Evolutionary conservation across 495 filamentous ascomycete species (phyloP), one percentile per base, ranked within the genome.

Genomic region (Daldinia decipiens): DNA sequence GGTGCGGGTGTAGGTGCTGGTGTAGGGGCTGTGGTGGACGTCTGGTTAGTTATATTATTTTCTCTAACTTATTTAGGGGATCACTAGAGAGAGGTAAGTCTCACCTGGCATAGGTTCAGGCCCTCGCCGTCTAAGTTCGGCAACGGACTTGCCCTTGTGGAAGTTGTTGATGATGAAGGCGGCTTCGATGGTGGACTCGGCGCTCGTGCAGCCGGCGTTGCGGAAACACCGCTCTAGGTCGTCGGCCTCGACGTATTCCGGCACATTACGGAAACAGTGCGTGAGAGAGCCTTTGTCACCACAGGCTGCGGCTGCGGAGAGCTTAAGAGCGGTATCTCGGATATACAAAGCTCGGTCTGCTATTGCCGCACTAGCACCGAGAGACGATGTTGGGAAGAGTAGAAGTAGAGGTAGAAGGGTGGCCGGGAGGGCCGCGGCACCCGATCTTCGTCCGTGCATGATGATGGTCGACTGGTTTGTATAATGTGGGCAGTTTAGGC

Each of bases 191-290:
- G 55, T 47, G 21, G 81, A 70, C 57, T 83, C 80, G 36, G 70
- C 73, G 39, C 54, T 13, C 2, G 78, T 77, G 77, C 82, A 84
- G 27, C 79, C 81, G 29, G 78, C 78, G 54, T 75, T 67, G 24
- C 62, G 43, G 70, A 82, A 83, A 67, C 82, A 83, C 13, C 53
- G 68, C 59, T 82, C 78, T 29, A 83, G 64, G 39, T 78, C 72
- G 8, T 55, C 56, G 19, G 59, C 45, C 24, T 70, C 58, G 54
- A 77, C 65, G 62, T 68, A 56, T 43, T 50, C 58, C 50, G 66
- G 54, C 4, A 50, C 59, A 32, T 50, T 21, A 5, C 36, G 24
- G 72, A 83, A 77, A 59, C 81, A 83, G 72, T 77, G 57, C 56
- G 70, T 66, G 27, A 83, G 68, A 3, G 76, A 73, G 43, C 68